A percentile compares a stretch with the other conserved stretches of the same genome.
Conservation (phyloP, 768 basidiomycete genomes). For the Tulasnella sp. region DNA sequence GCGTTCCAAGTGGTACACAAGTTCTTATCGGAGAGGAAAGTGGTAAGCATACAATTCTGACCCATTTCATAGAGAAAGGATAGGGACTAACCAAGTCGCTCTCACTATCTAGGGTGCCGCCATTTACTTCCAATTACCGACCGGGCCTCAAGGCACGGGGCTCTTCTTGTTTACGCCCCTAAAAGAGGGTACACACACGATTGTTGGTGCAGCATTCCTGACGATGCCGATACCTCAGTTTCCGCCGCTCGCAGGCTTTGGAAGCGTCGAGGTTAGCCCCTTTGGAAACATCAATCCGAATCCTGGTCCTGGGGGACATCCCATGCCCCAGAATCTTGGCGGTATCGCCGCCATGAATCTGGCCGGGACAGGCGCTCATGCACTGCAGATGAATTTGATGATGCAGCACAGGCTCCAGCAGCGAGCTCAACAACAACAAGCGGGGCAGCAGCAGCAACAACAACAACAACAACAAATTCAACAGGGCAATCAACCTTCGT, state of each 20-base stretch:
- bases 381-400: not conserved
- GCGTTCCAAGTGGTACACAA: not conserved
- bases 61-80: not conserved
- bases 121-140: not conserved
- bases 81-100: not conserved
- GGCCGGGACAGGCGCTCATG: no score
- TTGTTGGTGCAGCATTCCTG: constrained; percentile 10
- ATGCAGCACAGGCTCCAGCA: not conserved
- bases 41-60: not conserved
- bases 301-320: not conserved
- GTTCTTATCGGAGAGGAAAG: not conserved
- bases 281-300: not conserved
- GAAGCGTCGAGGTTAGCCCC: not conserved
- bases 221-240: constrained; percentile 5
- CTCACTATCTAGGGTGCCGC: not conserved
- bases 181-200: not conserved
- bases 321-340: not conserved
- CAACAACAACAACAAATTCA: constrained; percentile 9
- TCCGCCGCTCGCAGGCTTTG: not conserved
- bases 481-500: not conserved
- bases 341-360: not conserved
- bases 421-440: not conserved
- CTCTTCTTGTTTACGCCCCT: constrained; percentile 6
- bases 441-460: constrained; percentile 8
- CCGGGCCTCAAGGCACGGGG: constrained; percentile 2